These are phyloP conservation scores for Baudoinia panamericana DNA, from an alignment of 495 filamentous ascomycete species.

Conservation along the genomic window DNA sequence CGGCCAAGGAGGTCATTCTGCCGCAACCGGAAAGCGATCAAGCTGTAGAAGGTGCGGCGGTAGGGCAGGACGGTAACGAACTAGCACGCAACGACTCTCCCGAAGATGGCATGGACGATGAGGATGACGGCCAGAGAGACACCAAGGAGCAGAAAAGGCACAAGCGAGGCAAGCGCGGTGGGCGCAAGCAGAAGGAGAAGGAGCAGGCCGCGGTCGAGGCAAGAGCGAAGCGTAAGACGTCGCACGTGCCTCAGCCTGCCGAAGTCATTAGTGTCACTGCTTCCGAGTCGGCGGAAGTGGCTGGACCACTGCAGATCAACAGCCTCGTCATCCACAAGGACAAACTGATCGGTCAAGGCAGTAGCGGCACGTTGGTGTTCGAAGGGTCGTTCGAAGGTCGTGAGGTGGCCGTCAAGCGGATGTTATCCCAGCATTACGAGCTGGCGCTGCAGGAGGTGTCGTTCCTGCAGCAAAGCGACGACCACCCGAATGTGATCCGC, in stretches of 20 bases:
- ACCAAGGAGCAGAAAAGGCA: constrained; percentile 48
- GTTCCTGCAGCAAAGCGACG: constrained; percentile 80
- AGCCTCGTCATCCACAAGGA: constrained; percentile 31
- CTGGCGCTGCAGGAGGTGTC: constrained; percentile 90
- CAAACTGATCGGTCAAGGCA: constrained; percentile 30
- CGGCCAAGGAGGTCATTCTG: constrained; percentile 18
- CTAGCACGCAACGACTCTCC: constrained; percentile 1
- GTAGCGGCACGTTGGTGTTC: constrained; percentile 33
- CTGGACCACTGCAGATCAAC: constrained; percentile 26
- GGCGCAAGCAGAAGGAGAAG: constrained; percentile 56
- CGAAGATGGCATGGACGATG: constrained; percentile 14
- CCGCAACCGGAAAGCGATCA: not conserved
- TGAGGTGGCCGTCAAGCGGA: constrained; percentile 89
- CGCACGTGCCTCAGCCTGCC: constrained; percentile 3
- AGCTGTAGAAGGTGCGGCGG: not conserved
- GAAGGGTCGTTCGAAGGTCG: constrained; percentile 45
- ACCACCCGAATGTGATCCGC: constrained; percentile 90
- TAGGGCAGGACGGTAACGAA: not conserved
- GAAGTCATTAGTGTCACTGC: constrained; percentile 18
- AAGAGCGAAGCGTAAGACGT: constrained; percentile 5
- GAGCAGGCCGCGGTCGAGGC: constrained; percentile 37
- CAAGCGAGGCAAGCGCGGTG: constrained; percentile 75
- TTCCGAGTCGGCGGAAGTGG: constrained; percentile 27
- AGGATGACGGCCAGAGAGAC: constrained; percentile 16
- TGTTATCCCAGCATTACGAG: constrained; percentile 88